Percentiles rank a stretch among this genome's conserved stretches.
phyloP scores from a whole-genome alignment of 106 monocot genomes.

The Agapanthus africanus region DNA sequence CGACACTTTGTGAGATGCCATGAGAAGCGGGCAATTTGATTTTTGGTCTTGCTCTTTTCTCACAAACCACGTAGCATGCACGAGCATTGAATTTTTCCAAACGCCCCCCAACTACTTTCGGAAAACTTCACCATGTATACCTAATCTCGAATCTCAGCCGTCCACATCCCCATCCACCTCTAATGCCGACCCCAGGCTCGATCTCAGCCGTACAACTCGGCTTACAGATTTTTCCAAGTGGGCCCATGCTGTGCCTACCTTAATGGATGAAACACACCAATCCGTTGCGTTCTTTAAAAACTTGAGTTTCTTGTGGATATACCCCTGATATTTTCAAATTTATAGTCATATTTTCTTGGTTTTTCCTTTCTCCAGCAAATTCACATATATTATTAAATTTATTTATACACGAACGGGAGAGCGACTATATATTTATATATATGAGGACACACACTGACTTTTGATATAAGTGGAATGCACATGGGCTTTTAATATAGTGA shows the following conservation, averaged over 20 bases:
- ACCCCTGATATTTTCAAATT: too few relatives aligned
- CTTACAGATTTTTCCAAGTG: background rate
- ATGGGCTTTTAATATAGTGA: too few relatives aligned
- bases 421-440: too few relatives aligned
- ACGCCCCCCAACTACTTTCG: background rate
- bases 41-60: too few relatives aligned
- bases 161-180: background rate
- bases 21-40: too few relatives aligned
- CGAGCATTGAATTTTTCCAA: background rate
- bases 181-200: background rate
- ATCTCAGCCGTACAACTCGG: background rate
- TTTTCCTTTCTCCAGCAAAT: background rate
- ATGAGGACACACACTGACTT: too few relatives aligned
- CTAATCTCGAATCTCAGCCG: background rate
- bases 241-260: background rate
- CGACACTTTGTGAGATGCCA: too few relatives aligned
- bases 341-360: background rate
- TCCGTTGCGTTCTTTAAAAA: too few relatives aligned
- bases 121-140: background rate
- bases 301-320: too few relatives aligned
- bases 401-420: too few relatives aligned
- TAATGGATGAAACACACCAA: too few relatives aligned
- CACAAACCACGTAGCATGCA: background rate
- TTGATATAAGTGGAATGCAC: too few relatives aligned
- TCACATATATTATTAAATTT: background rate